These are phyloP conservation scores for Hymenoscyphus fraxineus DNA, from an alignment of 2,329 filamentous ascomycete species.

Conservation along the genomic window DNA sequence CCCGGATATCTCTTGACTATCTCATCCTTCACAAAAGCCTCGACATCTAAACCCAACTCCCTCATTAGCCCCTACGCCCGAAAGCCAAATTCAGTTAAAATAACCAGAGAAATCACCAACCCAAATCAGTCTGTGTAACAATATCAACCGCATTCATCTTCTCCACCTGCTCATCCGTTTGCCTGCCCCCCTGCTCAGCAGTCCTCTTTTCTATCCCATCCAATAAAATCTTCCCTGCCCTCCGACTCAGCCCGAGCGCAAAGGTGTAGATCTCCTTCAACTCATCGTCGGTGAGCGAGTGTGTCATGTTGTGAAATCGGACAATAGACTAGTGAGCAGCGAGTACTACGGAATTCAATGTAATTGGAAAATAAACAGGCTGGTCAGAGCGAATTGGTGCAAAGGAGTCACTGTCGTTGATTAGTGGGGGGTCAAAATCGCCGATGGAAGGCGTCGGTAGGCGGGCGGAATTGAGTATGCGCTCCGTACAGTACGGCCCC, in stretches of 20 bases:
- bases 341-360: neutral
- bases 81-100: neutral
- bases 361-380: neutral
- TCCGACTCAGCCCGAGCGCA: slow-evolving; percentile 65
- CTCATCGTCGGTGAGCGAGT: slow-evolving; percentile 38
- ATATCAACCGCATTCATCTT: slow-evolving; percentile 76
- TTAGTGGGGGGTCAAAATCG: too few relatives aligned
- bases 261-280: slow-evolving; percentile 66
- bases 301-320: slow-evolving; percentile 15
- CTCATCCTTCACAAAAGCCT: slow-evolving; percentile 61
- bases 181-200: slow-evolving; percentile 34
- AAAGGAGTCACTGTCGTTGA: too few relatives aligned
- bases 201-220: slow-evolving; percentile 57
- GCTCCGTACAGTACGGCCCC: too few relatives aligned
- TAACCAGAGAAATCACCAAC: slow-evolving; percentile 39
- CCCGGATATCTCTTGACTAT: slow-evolving; percentile 59
- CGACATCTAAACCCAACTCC: slow-evolving; percentile 52
- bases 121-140: slow-evolving; percentile 72
- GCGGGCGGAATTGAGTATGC: too few relatives aligned
- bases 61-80: neutral
- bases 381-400: too few relatives aligned
- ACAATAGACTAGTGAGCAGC: neutral
- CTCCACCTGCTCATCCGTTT: slow-evolving; percentile 42
- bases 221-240: slow-evolving; percentile 65
- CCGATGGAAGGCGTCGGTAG: too few relatives aligned